A percentile compares a stretch with the other conserved stretches of the same genome.
These are phyloP conservation scores for Phytophthora crassamura DNA, from an alignment of 352 stramenopile genomes.

Conservation along the genomic window DNA sequence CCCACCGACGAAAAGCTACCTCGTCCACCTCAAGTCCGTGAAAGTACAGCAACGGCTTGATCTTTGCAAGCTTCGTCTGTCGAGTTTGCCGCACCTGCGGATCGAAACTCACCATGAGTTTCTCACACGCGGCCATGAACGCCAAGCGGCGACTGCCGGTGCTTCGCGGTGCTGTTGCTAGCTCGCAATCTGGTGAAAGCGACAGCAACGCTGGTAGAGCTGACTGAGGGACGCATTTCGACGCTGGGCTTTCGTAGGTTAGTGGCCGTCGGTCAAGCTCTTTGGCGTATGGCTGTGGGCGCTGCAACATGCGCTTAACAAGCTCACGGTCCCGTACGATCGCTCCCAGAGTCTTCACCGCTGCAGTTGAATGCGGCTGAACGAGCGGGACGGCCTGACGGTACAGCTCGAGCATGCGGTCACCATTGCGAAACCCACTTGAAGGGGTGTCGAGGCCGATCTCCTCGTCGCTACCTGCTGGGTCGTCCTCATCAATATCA, in stretches of 20 bases:
- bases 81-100: conserved; percentile 39
- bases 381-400: conserved; percentile 63
- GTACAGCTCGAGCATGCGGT: conserved; percentile 50
- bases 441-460: conserved; percentile 6
- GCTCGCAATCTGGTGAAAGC: conserved; percentile 8
- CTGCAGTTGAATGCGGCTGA: conserved; percentile 64
- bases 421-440: conserved; percentile 3
- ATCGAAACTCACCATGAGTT: conserved; percentile 59
- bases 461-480: conserved; percentile 10
- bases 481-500: conserved; percentile 4
- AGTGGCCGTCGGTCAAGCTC: conserved; percentile 30
- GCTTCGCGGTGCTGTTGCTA: conserved; percentile 4
- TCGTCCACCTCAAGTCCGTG: conserved; percentile 51
- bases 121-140: conserved; percentile 57
- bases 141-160: conserved; percentile 29
- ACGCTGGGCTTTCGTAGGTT: conserved; percentile 15
- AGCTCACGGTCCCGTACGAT: conserved; percentile 56
- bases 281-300: conserved; percentile 39
- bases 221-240: conserved; percentile 8
- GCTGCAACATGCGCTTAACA: conserved; percentile 63
- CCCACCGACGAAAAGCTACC: conserved; percentile 57
- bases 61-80: conserved; percentile 34
- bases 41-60: conserved; percentile 53
- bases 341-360: conserved; percentile 60
- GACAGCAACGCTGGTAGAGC: conserved; percentile 2